Conservation (phyloP, 1,139 yeast species). For the Spencermartinsiella ligniputridi region DNA sequence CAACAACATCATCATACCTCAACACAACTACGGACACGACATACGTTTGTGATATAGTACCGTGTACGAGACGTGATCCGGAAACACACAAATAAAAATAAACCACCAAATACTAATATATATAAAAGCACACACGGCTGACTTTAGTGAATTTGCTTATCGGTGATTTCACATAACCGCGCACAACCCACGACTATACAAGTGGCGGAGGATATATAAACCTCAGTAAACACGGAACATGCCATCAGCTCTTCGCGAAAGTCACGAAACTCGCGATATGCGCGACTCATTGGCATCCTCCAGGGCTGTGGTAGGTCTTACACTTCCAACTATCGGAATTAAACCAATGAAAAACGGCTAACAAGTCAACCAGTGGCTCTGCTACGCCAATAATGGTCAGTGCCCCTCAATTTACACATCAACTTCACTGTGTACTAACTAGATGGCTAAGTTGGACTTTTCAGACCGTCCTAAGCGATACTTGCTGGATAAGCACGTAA, state of each 20-base stretch:
- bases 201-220: no score
- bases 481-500: conserved; percentile 17
- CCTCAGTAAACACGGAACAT: no score
- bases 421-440: conserved; percentile 3
- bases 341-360: background rate
- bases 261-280: background rate
- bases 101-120: no score
- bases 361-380: background rate
- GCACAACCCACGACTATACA: no score
- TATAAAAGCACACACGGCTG: no score
- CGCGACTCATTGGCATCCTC: background rate
- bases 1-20: background rate
- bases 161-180: no score
- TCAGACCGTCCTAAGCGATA: conserved; percentile 16
- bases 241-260: background rate
- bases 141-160: no score
- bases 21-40: background rate
- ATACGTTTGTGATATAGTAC: background rate
- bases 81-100: no score
- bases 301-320: background rate
- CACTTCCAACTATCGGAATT: background rate
- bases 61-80: conserved; percentile 1
- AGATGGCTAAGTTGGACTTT: conserved; percentile 9
- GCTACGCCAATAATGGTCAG: background rate
- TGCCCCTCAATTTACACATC: background rate